Evolutionary conservation across 2,329 filamentous ascomycete species (phyloP), one percentile per base, ranked within the genome.

Genomic region (Celoporthe dispersa): DNA sequence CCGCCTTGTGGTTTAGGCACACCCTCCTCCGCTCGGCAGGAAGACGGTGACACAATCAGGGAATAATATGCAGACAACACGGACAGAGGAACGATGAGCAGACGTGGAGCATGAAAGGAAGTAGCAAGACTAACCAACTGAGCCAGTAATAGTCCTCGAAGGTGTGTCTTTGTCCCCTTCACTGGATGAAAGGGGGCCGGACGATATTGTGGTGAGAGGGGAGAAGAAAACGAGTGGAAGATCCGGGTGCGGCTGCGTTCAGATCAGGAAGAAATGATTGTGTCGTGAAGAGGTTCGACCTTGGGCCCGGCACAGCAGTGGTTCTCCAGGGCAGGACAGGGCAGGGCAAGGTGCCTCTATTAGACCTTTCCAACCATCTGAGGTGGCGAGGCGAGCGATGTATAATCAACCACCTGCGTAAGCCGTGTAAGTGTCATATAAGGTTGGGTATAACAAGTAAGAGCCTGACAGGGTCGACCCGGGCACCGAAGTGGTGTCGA

Each of bases 381-480:
- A 9, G 12, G 59, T 11, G 57, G 70, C 67, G 64, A 53, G 39
- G 63, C 67, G 35, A 57, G 33, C 39, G 55, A 51, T 39, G 51
- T 69, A 53, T 71, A 63, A 66, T 66, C n/a, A 14, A 55, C 31
- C 51, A 69, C 22, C 63, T 64, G 65, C 33, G 64, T 31, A 64
- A 64, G 60, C 59, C 25, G 63, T 57, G 44, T 48, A 66, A 68
- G 67, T 48, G 44, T 61, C 60, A 35, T 37, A 59, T 22, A 37
- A 57, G 53, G 5, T 19, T 33, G 14, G 53, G 25, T 28, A 33
- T 28, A 14, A 31, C 2, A 16, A 19, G 51, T 31, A 57, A 31
- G 37, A 39, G 55, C 9, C 59, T 66, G 65, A 67, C 70, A 69
- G 53, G 70, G 70, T 69, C 55, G 51, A 51, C 64, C 67, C 60